These are phyloP conservation scores for Breynia disticha DNA, from an alignment of 441 rosid genomes.

Conservation along the genomic window DNA sequence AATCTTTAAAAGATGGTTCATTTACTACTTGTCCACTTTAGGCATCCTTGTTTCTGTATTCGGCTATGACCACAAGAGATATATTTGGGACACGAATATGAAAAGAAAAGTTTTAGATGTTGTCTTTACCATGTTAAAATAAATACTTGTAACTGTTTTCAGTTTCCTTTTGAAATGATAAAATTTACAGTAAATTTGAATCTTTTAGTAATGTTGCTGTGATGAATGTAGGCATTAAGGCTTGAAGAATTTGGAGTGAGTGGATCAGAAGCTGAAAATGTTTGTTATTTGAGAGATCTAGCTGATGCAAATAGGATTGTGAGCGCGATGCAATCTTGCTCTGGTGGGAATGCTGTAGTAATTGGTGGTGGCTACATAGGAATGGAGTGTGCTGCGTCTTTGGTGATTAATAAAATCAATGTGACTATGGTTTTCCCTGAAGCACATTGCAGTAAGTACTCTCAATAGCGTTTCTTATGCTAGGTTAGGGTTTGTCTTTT, in stretches of 20 bases:
- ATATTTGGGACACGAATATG: not conserved
- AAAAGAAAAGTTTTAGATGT: not conserved
- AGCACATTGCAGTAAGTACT: constrained; percentile 75
- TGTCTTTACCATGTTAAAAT: not conserved
- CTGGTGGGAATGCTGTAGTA: constrained; percentile 76
- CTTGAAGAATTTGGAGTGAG: constrained; percentile 92
- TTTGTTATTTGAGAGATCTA: constrained; percentile 78
- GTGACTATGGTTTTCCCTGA: constrained; percentile 98
- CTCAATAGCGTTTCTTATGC: not conserved
- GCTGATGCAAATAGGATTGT: constrained; percentile 80
- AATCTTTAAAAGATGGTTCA: constrained; percentile 1
- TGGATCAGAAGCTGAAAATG: constrained; percentile 82
- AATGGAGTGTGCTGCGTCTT: constrained; percentile 97
- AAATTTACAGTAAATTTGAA: not conserved
- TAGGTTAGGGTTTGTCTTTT: not conserved
- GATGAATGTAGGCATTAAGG: constrained; percentile 57
- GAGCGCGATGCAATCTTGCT: constrained; percentile 49
- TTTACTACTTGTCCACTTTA: not conserved
- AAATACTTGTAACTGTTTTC: not conserved
- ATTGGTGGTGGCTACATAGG: constrained; percentile 97
- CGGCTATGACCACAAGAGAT: not conserved
- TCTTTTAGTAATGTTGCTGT: constrained; percentile 9
- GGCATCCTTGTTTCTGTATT: not conserved
- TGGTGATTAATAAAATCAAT: constrained; percentile 78
- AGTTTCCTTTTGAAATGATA: not conserved